These are phyloP conservation scores for Colletotrichum sp. DNA, from an alignment of 2,329 filamentous ascomycete genomes.

Conservation along the genomic window DNA sequence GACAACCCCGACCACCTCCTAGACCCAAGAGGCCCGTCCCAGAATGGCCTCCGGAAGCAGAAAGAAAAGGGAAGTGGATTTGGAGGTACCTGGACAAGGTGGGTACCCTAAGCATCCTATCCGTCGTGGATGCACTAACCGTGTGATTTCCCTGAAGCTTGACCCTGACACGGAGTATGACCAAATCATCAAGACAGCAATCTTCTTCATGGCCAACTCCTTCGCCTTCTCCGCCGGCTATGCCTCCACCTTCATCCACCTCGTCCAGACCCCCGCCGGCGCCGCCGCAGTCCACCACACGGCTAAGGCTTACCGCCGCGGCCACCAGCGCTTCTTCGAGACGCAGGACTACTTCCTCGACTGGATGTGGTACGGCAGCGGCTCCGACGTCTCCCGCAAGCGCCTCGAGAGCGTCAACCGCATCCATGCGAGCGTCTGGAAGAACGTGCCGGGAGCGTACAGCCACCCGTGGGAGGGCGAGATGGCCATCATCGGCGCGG, in stretches of 20 bases:
- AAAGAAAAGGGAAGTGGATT: not conserved
- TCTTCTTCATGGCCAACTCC: not conserved
- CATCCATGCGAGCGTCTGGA: not conserved
- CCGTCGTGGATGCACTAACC: not conserved
- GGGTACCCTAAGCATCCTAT: not conserved
- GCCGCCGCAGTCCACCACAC: not conserved
- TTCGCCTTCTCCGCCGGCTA: not conserved
- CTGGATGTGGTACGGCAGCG: not conserved
- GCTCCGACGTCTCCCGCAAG: not conserved
- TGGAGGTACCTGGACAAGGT: not conserved
- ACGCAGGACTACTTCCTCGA: not conserved
- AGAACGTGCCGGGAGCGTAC: not conserved
- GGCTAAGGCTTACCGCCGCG: not conserved
- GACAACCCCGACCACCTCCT: not conserved
- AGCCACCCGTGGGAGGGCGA: not conserved
- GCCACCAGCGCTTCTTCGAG: not conserved
- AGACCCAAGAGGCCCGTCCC: not conserved
- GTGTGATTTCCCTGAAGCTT: not conserved
- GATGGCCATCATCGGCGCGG: not conserved
- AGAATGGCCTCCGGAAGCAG: not conserved
- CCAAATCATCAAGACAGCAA: not conserved
- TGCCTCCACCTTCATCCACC: not conserved
- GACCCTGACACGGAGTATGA: not conserved
- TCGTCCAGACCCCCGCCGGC: not conserved
- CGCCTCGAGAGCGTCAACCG: not conserved